Base-by-base conservation (phyloP, 2,329 filamentous ascomycete genomes). In the Sarocladium strictum region DNA sequence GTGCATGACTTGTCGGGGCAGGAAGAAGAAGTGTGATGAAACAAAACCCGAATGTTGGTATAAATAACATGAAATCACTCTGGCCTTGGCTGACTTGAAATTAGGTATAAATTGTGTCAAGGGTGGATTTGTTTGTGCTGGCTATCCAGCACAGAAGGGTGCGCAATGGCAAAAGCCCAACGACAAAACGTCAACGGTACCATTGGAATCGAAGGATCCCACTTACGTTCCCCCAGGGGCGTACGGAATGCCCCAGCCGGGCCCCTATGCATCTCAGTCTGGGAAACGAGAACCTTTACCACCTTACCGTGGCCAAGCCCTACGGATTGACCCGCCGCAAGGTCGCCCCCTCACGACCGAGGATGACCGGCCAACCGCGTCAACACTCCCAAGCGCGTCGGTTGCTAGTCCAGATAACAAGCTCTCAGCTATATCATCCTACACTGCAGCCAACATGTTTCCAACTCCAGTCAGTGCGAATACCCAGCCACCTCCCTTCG, bases 1-100 rank as follows among this genome's bases (percentile, higher is more conserved):
- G 29, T 97, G 93, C 69, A 84, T 96, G 71, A 97, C 93, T 5
- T 97, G 93, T 68, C 81, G 93, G 57, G 83, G 84, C 66, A 82
- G 93, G 56, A 97, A 97, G 80, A 97, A 97, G 83, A 97, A 97
- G 72, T 97, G 94, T 66, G 93, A 97, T 67, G 94, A 97, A 74
- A 82, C 81, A 54, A 95, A 96, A 69, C 94, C 94, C 24, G 85
- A 90, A 69, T 97, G 94, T 95, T 77, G 78, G 88, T 77, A n/a
- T 23, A 14, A 10, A 54, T 21, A 17, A 37, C 17, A 32, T 32
- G 33, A 4, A 7, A 6, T 26, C 19, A n/a, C 29, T 33, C n/a
- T 32, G 49, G 43, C 26, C 6, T 33, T 26, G 40, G 9, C 19
- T 40, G 11, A 53, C 23, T 3, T 19, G 9, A 3, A 4, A 24